Evolutionary conservation across 257 asterid genomes (phyloP).

Genomic region (Penstemon davidsonii): DNA sequence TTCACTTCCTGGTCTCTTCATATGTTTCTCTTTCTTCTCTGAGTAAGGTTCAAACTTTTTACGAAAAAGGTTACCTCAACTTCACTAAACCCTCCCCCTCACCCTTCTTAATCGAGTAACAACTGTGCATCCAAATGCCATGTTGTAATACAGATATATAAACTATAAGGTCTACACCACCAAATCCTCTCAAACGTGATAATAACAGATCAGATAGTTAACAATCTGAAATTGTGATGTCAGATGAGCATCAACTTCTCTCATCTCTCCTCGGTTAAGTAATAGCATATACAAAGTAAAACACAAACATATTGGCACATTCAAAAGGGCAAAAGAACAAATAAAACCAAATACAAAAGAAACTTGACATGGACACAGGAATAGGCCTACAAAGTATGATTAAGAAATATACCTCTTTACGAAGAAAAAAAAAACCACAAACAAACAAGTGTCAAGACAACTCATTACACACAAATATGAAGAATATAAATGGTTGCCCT

Average conservation of each 20-base stretch:
- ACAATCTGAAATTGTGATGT: not conserved
- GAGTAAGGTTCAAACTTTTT: not conserved
- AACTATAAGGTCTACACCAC: not conserved
- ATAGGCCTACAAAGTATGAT: not conserved
- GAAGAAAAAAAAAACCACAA: not conserved
- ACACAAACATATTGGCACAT: not conserved
- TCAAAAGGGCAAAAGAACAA: not conserved
- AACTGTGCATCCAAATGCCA: conserved; percentile 4
- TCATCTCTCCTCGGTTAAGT: conserved; percentile 5
- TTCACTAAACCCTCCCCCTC: not conserved
- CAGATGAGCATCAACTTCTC: conserved; percentile 16
- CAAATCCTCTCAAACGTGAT: conserved; percentile 15
- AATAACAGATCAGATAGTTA: conserved; percentile 19
- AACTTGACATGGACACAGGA: not conserved
- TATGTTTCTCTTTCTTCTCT: not conserved
- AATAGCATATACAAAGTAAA: not conserved
- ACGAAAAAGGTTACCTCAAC: not conserved
- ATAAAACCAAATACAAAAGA: not conserved
- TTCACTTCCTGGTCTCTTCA: conserved; percentile 1
- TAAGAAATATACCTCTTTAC: not conserved
- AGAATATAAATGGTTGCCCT: not conserved
- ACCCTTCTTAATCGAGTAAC: not conserved
- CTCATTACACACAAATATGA: conserved; percentile 14
- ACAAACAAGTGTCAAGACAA: not conserved
- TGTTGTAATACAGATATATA: conserved; percentile 7